Evolutionary conservation across 345 rosid genomes (phyloP).

Genomic region (Passiflora organensis): DNA sequence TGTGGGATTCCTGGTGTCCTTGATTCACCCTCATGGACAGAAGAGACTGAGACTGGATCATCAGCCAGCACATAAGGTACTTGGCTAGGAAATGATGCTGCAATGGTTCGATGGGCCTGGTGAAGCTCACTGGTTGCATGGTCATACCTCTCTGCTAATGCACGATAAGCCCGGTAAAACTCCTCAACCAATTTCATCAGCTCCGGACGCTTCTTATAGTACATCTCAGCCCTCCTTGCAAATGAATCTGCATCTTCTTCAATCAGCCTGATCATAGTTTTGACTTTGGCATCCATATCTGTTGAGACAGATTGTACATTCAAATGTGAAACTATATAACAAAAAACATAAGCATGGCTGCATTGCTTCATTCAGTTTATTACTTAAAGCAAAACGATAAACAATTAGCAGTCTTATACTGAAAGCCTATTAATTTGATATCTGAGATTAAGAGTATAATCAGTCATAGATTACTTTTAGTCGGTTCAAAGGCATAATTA

Average conservation of each 20-base stretch:
- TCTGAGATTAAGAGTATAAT: too few species aligned
- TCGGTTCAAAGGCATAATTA: too few species aligned
- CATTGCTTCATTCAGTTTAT: too few species aligned
- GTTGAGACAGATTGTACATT: constrained; percentile 4
- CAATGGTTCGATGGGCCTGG: constrained; percentile 33
- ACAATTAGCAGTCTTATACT: too few species aligned
- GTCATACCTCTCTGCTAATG: constrained; percentile 87
- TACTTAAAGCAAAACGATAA: too few species aligned
- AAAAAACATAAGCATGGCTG: too few species aligned
- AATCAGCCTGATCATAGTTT: constrained; percentile 68
- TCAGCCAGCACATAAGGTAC: constrained; percentile 15
- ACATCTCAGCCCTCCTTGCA: constrained; percentile 88
- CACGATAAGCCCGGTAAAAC: constrained; percentile 74
- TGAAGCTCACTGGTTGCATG: constrained; percentile 59
- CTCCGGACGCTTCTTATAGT: constrained; percentile 79
- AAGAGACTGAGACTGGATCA: constrained; percentile 16
- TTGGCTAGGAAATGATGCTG: constrained; percentile 29
- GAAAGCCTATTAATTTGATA: too few species aligned
- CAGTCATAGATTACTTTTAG: too few species aligned
- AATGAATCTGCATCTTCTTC: constrained; percentile 90
- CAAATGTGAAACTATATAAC: too few species aligned
- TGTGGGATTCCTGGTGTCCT: constrained; percentile 29
- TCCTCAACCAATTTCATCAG: constrained; percentile 65
- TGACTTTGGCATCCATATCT: constrained; percentile 88
- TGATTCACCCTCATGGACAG: constrained; percentile 17